Base-by-base conservation (phyloP, 2,329 filamentous ascomycete genomes). In the Colletotrichum spaethianum region DNA sequence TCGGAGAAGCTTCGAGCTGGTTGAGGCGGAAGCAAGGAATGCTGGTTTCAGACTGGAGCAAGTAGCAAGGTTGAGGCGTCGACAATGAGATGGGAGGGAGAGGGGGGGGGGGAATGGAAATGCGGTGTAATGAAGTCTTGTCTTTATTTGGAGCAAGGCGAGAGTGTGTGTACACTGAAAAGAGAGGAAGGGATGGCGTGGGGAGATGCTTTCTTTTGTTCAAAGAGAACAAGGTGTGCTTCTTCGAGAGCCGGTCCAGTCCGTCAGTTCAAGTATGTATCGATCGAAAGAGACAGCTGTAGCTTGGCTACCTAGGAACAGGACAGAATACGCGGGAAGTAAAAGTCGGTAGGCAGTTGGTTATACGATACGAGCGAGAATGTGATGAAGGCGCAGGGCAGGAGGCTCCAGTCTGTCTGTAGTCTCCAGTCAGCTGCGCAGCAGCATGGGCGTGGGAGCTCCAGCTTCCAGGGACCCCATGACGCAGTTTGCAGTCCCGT, bases 401-500 rank as follows among this genome's bases (percentile, higher is more conserved):
- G n/a, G 63, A 11, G 67, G 52, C 67, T 57, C 61, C 67, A 69
- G 53, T 56, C 52, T n/a, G 9, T 46, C 48, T 53, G 48, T 48
- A 44, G 20, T 55, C 67, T 64, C 67, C 61, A 65, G 60, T 57
- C 60, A 69, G 61, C 67, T 65, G 61, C 18, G 55, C 36, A 53
- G 40, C 42, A 36, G 55, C 42, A 36, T 57, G 42, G 33, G 46
- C 33, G 38, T 38, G 36, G 42, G 60, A 69, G 50, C 52, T 57
- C 66, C 56, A 26, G 56, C 44, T 36, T 55, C 20, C 55, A 61
- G 62, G 67, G 62, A 70, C 63, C 67, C 56, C 63, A 70, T 70
- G 68, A 70, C 68, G 68, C 68, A 67, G 28, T 52, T 70, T 44
- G 28, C 55, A 63, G 56, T 67, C 63, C 68, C 55, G 67, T 70